Evolutionary conservation across 1,284 basidiomycete species (phyloP), one percentile per base, ranked within the genome.

Genomic region (Ganoderma meredithae): DNA sequence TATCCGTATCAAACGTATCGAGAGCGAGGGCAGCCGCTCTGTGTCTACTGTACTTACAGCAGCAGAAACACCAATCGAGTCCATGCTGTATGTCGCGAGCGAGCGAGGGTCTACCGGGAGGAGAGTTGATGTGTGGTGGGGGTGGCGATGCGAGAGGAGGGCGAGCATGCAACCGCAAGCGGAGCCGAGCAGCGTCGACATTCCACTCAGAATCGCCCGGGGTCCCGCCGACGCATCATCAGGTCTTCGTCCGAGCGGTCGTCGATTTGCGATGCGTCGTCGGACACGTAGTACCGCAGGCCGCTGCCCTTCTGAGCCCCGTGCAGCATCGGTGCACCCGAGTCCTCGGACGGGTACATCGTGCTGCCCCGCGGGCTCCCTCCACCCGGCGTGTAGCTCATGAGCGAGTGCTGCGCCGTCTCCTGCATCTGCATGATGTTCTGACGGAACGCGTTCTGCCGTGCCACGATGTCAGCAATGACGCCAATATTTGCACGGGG

Each of bases 391-490:
- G 79, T 81, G 36, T 70, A 71, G 53, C 83, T 86, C 72, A 90
- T 82, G 69, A 91, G 83, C 22, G 90, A 91, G 67, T 86, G 83
- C 63, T 87, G 86, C 17, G 90, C 90, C 4, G 87, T 88, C 75
- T 92, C 90, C 67, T 89, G 86, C 91, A 93, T 91, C 76, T 91
- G 88, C 76, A 90, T 77, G 66, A 94, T 86, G 77, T 92, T 92
- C 81, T 92, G 89, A 69, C 92, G 90, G 83, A 92, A 90, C 10
- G 90, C 86, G 72, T 90, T 91, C 89, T 92, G 70, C 19, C 2
- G 44, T 25, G 10, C 22, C 13, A n/a, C 25, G 25, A 65, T 19
- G 69, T 49, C n/a, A 25, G 41, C n/a, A n/a, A n/a, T 41, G n/a
- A 25, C 10, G 39, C 49, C 31, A 62, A 55, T 17, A 2, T 25